phyloP scores from a whole-genome alignment of 192 early-diverging fungal species.

The Thamnidium elegans region DNA sequence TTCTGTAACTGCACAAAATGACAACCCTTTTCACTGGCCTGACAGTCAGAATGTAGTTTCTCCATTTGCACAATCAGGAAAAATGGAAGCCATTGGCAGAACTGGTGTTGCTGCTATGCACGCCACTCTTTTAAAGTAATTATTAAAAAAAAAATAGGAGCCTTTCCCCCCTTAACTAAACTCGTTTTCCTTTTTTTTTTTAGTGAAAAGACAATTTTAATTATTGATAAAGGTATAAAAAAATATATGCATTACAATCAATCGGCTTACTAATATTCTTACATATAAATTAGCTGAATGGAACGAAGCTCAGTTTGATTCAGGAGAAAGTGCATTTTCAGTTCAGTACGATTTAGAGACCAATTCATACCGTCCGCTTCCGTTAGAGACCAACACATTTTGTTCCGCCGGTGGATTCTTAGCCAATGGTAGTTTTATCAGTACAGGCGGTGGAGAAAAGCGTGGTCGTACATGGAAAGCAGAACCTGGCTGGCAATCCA shows the following conservation, averaged over 20 bases:
- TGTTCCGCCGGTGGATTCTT: constrained; percentile 58
- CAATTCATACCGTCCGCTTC: constrained; percentile 41
- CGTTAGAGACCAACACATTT: constrained; percentile 54
- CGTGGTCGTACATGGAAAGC: constrained; percentile 37
- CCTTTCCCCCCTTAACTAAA: background rate
- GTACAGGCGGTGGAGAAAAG: constrained; percentile 50
- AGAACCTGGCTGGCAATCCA: constrained; percentile 39
- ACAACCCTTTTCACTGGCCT: constrained; percentile 24
- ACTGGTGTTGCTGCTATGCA: constrained; percentile 55
- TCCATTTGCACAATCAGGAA: constrained; percentile 20
- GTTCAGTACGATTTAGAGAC: constrained; percentile 49
- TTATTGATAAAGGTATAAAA: constrained; percentile 51
- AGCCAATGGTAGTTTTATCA: constrained; percentile 51
- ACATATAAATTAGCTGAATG: constrained; percentile 42
- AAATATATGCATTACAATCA: background rate
- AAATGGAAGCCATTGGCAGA: constrained; percentile 32
- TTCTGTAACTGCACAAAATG: background rate
- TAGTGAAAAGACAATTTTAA: constrained; percentile 43
- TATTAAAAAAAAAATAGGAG: background rate
- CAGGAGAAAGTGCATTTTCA: constrained; percentile 41
- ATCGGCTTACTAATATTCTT: background rate
- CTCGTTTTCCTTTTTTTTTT: background rate
- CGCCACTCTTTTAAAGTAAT: constrained; percentile 41
- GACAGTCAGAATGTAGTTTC: constrained; percentile 15
- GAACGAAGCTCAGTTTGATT: constrained; percentile 46